Percentiles rank a stretch among this genome's conserved stretches.
Evolutionary conservation across 768 basidiomycete species (phyloP).

Genomic region (Hydnomerulius pinastri): DNA sequence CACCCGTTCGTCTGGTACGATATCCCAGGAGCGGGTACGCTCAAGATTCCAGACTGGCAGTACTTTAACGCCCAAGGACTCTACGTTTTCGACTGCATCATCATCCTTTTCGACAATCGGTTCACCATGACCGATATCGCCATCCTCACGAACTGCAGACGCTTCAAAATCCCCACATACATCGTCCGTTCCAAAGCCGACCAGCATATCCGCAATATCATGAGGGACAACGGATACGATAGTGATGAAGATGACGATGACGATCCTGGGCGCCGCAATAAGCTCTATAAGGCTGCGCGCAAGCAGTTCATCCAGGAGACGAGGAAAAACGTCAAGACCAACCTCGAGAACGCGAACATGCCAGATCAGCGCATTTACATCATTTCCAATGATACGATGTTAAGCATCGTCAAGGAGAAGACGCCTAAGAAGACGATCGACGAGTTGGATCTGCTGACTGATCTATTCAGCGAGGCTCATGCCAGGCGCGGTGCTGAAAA

Average conservation of each 20-base stretch:
- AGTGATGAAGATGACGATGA: slow-evolving; percentile 20
- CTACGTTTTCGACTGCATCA: slow-evolving; percentile 38
- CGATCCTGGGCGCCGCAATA: slow-evolving; percentile 11
- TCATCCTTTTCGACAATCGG: slow-evolving; percentile 37
- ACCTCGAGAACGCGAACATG: slow-evolving; percentile 25
- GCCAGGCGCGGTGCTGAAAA: too few species aligned
- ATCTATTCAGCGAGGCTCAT: slow-evolving; percentile 20
- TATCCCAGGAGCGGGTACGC: slow-evolving; percentile 39
- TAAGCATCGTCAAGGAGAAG: slow-evolving; percentile 26
- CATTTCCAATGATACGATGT: slow-evolving; percentile 23
- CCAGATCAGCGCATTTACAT: slow-evolving; percentile 33
- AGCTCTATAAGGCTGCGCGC: slow-evolving; percentile 25
- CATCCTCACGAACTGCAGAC: slow-evolving; percentile 33
- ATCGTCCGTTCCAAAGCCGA: slow-evolving; percentile 41
- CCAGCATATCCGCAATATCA: slow-evolving; percentile 29
- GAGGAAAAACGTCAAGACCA: slow-evolving; percentile 21
- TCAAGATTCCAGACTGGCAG: slow-evolving; percentile 37
- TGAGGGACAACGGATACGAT: slow-evolving; percentile 29
- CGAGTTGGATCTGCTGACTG: slow-evolving; percentile 28
- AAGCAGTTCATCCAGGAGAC: slow-evolving; percentile 31
- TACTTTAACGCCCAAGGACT: slow-evolving; percentile 42
- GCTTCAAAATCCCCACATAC: slow-evolving; percentile 36
- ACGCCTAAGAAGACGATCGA: slow-evolving; percentile 25
- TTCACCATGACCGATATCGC: slow-evolving; percentile 39
- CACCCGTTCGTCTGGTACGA: slow-evolving; percentile 38